Base-by-base conservation (phyloP, 2,329 filamentous ascomycete species). In the Tolypocladium cylindrosporum region DNA sequence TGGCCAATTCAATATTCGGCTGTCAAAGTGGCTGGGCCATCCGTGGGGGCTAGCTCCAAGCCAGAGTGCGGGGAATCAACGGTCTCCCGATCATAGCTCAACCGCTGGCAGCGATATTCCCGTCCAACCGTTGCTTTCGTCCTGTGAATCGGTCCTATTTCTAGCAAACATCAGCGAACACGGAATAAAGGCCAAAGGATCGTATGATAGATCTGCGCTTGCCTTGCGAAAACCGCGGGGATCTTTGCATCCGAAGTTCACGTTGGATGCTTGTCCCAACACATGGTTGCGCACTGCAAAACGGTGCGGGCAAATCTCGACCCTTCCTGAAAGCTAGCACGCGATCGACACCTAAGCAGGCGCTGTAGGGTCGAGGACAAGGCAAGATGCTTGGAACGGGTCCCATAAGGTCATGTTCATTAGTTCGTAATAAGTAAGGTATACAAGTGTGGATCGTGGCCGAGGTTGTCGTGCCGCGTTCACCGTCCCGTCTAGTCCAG, bases 401-500 rank as follows among this genome's bases (percentile, higher is more conserved):
- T 31, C 45, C 14, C 31, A 51, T 34, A 9, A 11, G 19, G 9
- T 36, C 31, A 36, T 51, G 16, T 51, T n/a, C 31, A 51, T n/a
- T 7, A 31, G 48, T 13, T 21, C 3, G 31, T 51, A 19, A 31
- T 48, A 27, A 27, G 24, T 34, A 50, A 50, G 7, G 2, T n/a
- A 50, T 34, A n/a, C 27, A 50, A 4, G 16, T 34, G 45, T 34
- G 43, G 3, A 19, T 19, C 16, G 8, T 9, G 45, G 14, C 14
- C 6, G 8, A 50, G 31, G 31, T 51, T 21, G 16, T 10, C 21
- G 52, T 11, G 36, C 21, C 34, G 37, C 7, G 2, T 11, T 14
- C 36, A 4, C 11, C 14, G 40, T 31, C 6, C 40, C 14, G 43
- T 45, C 60, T 58, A 69, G 55, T 68, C 66, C 36, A 64, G 54